Evolutionary conservation across 2,329 filamentous ascomycete species (phyloP).

Genomic region (Helminthosporium solani): DNA sequence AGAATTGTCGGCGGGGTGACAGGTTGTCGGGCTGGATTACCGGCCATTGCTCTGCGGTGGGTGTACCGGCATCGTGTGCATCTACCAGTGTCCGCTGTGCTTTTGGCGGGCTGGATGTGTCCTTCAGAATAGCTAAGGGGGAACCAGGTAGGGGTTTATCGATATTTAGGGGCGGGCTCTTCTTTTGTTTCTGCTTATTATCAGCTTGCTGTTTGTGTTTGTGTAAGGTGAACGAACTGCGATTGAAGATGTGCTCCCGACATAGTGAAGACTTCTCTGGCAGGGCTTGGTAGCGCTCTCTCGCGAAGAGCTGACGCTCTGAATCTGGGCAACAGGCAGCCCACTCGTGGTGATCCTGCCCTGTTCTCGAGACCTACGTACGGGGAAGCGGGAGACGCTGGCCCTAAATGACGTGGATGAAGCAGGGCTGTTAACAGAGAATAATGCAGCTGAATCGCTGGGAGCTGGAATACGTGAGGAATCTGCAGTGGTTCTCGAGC

Average conservation of each 20-base stretch:
- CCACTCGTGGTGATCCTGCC: no score
- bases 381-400: no score
- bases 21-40: slow-evolving; percentile 28
- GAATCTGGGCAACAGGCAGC: no score
- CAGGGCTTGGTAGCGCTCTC: no score
- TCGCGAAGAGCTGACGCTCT: no score
- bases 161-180: slow-evolving; percentile 2
- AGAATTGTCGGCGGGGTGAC: not conserved
- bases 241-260: not conserved
- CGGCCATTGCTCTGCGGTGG: slow-evolving; percentile 29
- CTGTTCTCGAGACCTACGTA: no score
- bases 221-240: slow-evolving; percentile 2
- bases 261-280: no score
- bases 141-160: slow-evolving; percentile 45
- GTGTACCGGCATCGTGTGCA: slow-evolving; percentile 36
- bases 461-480: no score
- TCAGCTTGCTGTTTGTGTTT: not conserved
- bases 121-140: slow-evolving; percentile 35
- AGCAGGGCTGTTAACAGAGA: no score
- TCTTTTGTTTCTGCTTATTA: slow-evolving; percentile 9
- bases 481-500: no score
- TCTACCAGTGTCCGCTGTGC: slow-evolving; percentile 43
- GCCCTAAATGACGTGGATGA: no score
- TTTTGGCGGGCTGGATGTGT: slow-evolving; percentile 37
- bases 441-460: no score